Evolutionary conservation across 2,329 filamentous ascomycete species (phyloP), one percentile per base, ranked within the genome.

Genomic region (Lasiodiplodia sp.): DNA sequence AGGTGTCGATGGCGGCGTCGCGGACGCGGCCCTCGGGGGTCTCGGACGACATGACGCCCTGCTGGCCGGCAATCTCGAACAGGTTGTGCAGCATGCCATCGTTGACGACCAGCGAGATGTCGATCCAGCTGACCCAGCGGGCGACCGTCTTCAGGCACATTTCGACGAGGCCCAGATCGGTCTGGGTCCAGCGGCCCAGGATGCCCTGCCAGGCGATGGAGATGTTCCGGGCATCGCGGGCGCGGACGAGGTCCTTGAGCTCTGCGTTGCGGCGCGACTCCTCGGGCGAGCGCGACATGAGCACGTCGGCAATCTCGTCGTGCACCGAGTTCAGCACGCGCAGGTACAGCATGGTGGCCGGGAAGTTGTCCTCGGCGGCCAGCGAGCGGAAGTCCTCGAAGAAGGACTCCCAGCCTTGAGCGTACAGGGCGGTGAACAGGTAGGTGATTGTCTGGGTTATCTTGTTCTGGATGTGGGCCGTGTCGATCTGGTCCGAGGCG

Each of bases 51-150:
- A 71, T 86, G 77, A 78, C 89, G 86, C 76, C 87, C 79, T 80
- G 89, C 85, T 79, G 91, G n/a, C 92, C 93, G 68, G 97, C 91
- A 71, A 98, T 88, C 72, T 96, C 92, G 75, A 97, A 91, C 69
- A 99, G 86, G 60, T 94, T 87, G 76, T 87, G 89, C 75, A 98
- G 88, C 87, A 97, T 96, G 66, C 91, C 56, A 66, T 80, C 76
- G 79, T 96, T 97, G 74, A 99, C 93, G 55, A 99, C 90, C 68
- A 99, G 85, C 63, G 92, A 92, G 74, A 99, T 98, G 77, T 98
- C 96, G 76, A 96, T 97, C 96, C 96, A 99, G 86, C 94, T 96
- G 70, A 97, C 94, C 95, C 96, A 99, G 79, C 95, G 96, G 47
- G 93, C 94, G 72, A 99, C 89, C n/a, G 94, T 91, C 80, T 91